phyloP scores from a whole-genome alignment of 352 stramenopile species.

The Pythium inflatum region DNA sequence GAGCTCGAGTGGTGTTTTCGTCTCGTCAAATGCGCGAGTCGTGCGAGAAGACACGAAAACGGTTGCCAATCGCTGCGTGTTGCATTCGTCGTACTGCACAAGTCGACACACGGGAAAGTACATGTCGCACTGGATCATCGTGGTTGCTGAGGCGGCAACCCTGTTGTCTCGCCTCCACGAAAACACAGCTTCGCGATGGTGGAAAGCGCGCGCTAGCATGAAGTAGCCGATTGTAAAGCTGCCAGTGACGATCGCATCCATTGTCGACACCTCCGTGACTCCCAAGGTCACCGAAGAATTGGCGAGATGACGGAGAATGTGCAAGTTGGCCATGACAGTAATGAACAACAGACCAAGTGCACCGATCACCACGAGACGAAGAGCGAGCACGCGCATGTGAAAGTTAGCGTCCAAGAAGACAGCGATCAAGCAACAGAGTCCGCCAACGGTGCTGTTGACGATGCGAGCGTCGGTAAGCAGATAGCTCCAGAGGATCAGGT shows the following conservation, averaged over 20 bases:
- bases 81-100: conserved; percentile 19
- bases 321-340: neutral
- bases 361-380: conserved; percentile 20
- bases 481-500: neutral
- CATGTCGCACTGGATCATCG: conserved; percentile 15
- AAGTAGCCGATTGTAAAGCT: conserved; percentile 19
- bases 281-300: too few relatives aligned
- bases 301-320: neutral
- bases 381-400: conserved; percentile 11
- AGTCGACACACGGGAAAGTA: conserved; percentile 24
- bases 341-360: conserved; percentile 1
- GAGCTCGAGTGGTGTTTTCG: conserved; percentile 14
- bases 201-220: conserved; percentile 15
- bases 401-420: conserved; percentile 30
- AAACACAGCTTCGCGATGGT: conserved; percentile 8
- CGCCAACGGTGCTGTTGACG: neutral
- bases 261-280: neutral
- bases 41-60: neutral
- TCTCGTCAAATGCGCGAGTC: neutral
- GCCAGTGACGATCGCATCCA: conserved; percentile 10
- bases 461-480: conserved; percentile 17
- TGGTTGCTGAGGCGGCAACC: neutral
- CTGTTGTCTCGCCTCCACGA: neutral
- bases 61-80: neutral
- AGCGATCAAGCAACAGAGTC: neutral